Evolutionary conservation across 495 filamentous ascomycete species (phyloP), one percentile per base, ranked within the genome.

Genomic region (Annulohypoxylon stygium): DNA sequence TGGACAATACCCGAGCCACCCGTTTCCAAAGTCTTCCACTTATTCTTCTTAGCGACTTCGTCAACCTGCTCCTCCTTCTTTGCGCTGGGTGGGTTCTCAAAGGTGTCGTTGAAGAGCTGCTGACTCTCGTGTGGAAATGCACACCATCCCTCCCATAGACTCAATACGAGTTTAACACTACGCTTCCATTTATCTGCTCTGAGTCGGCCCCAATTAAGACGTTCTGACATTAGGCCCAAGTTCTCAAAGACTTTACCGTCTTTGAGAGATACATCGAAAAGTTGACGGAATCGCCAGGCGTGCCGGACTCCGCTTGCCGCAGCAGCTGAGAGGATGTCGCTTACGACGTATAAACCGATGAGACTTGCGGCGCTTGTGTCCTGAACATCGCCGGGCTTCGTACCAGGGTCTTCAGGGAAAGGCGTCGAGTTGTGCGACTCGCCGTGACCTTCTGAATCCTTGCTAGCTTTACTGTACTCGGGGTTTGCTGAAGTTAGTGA

Each of bases 181-280:
- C 93, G 86, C 78, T 94, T 94, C 91, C 93, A 99, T 78, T 97
- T 97, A 73, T 97, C 93, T 12, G 92, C 90, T 47, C 91, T 89
- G 45, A 98, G 81, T 4, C 92, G 87, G 6, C 95, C 95, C 94
- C 94, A 97, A 20, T 86, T 86, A 47, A 93, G 83, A 39, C 89
- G 90, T 71, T 92, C 90, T 30, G 95, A 90, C 59, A 98, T 85
- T 65, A 87, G 83, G 7, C 95, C 96, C 8, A 99, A 86, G 60
- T 89, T 84, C 74, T 94, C 94, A 74, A 99, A 98, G 1, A 93
- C 90, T 39, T 90, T 86, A 41, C 89, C 86, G 4, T 87, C 80
- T 36, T 89, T 88, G 7, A 99, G 83, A 0, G 91, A 89, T 0
- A 84, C 81, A 79, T 97, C 97, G 71, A 99, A 96, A 20, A 96